Evolutionary conservation across 2,329 filamentous ascomycete genomes (phyloP), one percentile per base, ranked within the genome.

Genomic region (Aspergillus neoniger): DNA sequence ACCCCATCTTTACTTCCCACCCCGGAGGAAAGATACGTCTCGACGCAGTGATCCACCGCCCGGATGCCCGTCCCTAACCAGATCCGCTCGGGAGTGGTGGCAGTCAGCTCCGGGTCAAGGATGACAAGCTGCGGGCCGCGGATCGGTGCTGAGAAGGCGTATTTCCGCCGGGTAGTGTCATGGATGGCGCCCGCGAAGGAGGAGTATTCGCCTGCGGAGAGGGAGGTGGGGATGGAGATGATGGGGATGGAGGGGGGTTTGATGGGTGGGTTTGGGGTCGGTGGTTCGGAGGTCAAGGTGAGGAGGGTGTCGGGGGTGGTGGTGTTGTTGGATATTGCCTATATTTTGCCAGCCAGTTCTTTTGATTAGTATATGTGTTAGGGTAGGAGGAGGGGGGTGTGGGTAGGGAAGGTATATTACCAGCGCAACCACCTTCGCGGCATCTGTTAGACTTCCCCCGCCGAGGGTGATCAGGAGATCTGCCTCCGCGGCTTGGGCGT

Each of bases 11-110:
- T 1, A 79, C 67, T 1, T 80, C 81, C 62, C 81, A 85, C 32
- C 12, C 32, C 32, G 12, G 32, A 36, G 32, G 32, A 36, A 5
- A 36, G 32, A 4, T 84, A 69, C 1, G 81, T 81, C 70, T 87
- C 85, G 4, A 87, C 80, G 58, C 83, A 86, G 66, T 86, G 84
- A 64, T 87, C 85, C 0, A 87, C 78, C 0, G 82, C 79, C 8
- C 85, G 76, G 7, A 87, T 76, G 0, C 86, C 86, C 0, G 84
- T 85, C 47, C 81, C 83, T 1, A 66, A 38, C 65, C 62, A 67
- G 43, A 63, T 57, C 8, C 32, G 80, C 79, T 70, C 86, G 82
- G 12, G 86, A 77, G 61, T 84, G 83, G 67, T 86, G 83, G 65
- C 86, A 82, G 3, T 86, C 76, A 3, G 81, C 78, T 77, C 73